Percentiles rank a stretch among this genome's conserved stretches.
phyloP scores from a whole-genome alignment of 164 flowering plant genomes.

The Macadamia integrifolia region DNA sequence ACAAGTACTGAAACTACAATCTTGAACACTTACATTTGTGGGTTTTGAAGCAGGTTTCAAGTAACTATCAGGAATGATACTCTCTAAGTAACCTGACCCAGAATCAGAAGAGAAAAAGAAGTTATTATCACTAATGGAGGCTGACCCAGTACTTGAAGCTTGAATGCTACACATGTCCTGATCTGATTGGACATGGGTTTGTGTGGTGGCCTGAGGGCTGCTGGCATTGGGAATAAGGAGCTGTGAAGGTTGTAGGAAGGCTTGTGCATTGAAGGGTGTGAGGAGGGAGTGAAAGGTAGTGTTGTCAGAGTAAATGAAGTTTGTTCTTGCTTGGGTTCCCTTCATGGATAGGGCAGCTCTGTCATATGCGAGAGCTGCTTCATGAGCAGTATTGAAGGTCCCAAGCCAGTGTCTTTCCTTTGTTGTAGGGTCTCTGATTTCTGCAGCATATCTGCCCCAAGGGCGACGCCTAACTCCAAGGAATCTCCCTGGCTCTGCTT shows the following conservation, averaged over 20 bases:
- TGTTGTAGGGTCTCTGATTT: slow-evolving; percentile 89
- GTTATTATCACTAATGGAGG: slow-evolving; percentile 8
- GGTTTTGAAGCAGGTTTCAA: slow-evolving; percentile 41
- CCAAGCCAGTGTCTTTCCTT: slow-evolving; percentile 98
- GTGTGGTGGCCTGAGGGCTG: slow-evolving; percentile 13
- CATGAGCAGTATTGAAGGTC: slow-evolving; percentile 94
- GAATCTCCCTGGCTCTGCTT: slow-evolving; percentile 81
- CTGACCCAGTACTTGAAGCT: slow-evolving; percentile 17
- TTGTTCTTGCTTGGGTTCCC: slow-evolving; percentile 91
- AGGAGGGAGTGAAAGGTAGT: slow-evolving; percentile 41
- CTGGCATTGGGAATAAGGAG: slow-evolving; percentile 4
- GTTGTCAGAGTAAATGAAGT: slow-evolving; percentile 69
- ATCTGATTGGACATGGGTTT: slow-evolving; percentile 16
- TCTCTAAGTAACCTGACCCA: slow-evolving; percentile 74
- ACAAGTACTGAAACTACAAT: slow-evolving; percentile 2
- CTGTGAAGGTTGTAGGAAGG: slow-evolving; percentile 29
- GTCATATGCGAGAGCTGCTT: slow-evolving; percentile 97
- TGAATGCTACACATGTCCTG: slow-evolving; percentile 5
- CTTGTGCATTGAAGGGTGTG: slow-evolving; percentile 39
- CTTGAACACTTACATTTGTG: slow-evolving; percentile 9
- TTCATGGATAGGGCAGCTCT: slow-evolving; percentile 94
- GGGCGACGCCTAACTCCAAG: slow-evolving; percentile 89
- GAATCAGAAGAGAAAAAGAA: slow-evolving; percentile 36
- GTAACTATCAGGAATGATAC: slow-evolving; percentile 73
- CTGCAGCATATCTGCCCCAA: slow-evolving; percentile 97